A percentile compares a stretch with the other conserved stretches of the same genome.
These are phyloP conservation scores for Ceratocystis smalleyi DNA, from an alignment of 2,329 filamentous ascomycete genomes.

Conservation along the genomic window DNA sequence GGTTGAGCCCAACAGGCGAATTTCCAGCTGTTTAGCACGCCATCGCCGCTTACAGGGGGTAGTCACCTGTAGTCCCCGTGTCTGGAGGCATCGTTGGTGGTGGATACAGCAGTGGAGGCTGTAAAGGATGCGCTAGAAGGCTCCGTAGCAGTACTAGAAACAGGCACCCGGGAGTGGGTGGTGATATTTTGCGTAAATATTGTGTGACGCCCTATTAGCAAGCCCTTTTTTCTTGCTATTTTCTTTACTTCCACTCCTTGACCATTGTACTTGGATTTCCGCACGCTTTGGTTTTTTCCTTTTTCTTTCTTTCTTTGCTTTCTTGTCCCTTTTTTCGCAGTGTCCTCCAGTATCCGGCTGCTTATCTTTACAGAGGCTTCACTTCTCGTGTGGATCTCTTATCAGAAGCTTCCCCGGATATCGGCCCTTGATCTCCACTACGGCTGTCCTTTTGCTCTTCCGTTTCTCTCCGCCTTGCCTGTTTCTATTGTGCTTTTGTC, in stretches of 20 bases:
- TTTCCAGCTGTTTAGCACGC: background rate
- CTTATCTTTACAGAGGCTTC: background rate
- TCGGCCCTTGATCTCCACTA: conserved; percentile 3
- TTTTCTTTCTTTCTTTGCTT: background rate
- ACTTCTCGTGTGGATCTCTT: background rate
- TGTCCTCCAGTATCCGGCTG: background rate
- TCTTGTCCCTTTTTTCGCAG: background rate
- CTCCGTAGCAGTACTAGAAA: background rate
- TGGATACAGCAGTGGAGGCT: background rate
- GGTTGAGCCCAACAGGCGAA: background rate
- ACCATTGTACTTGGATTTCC: background rate
- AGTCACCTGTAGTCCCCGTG: background rate
- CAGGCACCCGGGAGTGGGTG: background rate
- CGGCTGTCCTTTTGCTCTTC: background rate
- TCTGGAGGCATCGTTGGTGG: too few species aligned
- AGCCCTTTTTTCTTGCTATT: background rate
- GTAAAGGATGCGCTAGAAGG: background rate
- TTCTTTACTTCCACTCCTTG: background rate
- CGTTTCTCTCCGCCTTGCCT: background rate
- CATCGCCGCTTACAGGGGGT: background rate
- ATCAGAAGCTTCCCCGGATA: background rate
- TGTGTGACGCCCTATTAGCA: background rate
- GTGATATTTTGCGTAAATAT: background rate
- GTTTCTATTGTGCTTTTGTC: background rate
- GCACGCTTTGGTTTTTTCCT: background rate